Base-by-base conservation (phyloP, 2,329 filamentous ascomycete species). In the Phyllosticta citribraziliensis region DNA sequence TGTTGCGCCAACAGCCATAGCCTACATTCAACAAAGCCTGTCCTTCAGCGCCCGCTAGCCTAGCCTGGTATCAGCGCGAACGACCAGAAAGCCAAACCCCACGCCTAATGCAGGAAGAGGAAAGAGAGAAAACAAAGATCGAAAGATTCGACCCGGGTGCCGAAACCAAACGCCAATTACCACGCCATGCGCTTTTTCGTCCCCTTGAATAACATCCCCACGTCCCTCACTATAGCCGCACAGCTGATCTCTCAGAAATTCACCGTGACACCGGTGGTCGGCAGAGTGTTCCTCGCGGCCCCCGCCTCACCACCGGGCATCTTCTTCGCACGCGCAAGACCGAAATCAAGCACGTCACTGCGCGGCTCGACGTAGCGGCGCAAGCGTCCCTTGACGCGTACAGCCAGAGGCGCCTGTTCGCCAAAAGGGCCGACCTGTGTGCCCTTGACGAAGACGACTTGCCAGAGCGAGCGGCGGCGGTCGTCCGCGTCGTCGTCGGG, bases 331-430 rank as follows among this genome's bases (percentile, higher is more conserved):
- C 55, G 40, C 14, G 59, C 54, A 12, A 61, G 35, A 56, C 33
- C 73, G 57, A 78, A 79, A 57, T 80, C 77, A 54, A 80, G 67
- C 5, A 79, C 71, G 33, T 78, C 76, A 60, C 74, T 77, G 62
- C 76, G 68, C 2, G 74, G 72, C 64, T 79, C 78, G 2, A 79
- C 69, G 60, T 71, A 80, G 58, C 78, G 76, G 47, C 77, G 66
- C 62, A 77, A 57, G 61, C 74, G 76, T 75, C 77, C 79, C 5
- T 74, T 73, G 11, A 79, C 72, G 33, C 77, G 75, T 14, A 78
- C 72, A 0, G 78, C 77, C 40, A 75, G 72, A 1, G 72, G 68
- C 53, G 69, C 70, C 56, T 72, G 71, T 50, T 69, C 70, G 27
- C 76, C 77, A 6, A 79, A 68, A 0, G 76, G 75, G 55, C 77